A percentile compares a stretch with the other conserved stretches of the same genome.
These are phyloP conservation scores for Gamarada debralockiae DNA, from an alignment of 495 filamentous ascomycete genomes.

Conservation along the genomic window DNA sequence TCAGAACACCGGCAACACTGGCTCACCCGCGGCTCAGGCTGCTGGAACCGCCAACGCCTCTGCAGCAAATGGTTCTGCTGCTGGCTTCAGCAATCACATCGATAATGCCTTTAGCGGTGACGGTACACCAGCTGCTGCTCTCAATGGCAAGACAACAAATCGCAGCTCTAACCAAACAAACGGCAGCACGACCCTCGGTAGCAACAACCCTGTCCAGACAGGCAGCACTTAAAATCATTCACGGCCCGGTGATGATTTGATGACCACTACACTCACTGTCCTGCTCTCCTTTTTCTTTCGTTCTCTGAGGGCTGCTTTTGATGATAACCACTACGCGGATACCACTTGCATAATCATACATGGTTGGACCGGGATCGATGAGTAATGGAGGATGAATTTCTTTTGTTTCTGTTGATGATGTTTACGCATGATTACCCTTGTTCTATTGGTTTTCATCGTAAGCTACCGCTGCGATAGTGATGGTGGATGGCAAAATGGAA, in stretches of 20 bases:
- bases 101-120: conserved; percentile 46
- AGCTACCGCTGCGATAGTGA: background rate
- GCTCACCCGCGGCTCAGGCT: conserved; percentile 14
- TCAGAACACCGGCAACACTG: conserved; percentile 28
- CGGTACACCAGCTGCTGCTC: conserved; percentile 11
- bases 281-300: no score
- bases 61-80: conserved; percentile 24
- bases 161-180: conserved; percentile 9
- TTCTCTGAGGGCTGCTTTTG: conserved; percentile 23
- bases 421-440: background rate
- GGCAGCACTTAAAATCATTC: conserved; percentile 33
- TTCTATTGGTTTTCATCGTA: background rate
- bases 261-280: no score
- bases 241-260: background rate
- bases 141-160: conserved; percentile 22
- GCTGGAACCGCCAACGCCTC: conserved; percentile 15
- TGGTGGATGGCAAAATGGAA: background rate
- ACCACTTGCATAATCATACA: conserved; percentile 5
- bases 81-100: conserved; percentile 51
- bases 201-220: conserved; percentile 43
- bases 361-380: background rate
- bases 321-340: conserved; percentile 38
- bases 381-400: conserved; percentile 7
- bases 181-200: conserved; percentile 37
- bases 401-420: background rate